Evolutionary conservation across 2,329 filamentous ascomycete species (phyloP).

Genomic region (Claviceps cyperi): DNA sequence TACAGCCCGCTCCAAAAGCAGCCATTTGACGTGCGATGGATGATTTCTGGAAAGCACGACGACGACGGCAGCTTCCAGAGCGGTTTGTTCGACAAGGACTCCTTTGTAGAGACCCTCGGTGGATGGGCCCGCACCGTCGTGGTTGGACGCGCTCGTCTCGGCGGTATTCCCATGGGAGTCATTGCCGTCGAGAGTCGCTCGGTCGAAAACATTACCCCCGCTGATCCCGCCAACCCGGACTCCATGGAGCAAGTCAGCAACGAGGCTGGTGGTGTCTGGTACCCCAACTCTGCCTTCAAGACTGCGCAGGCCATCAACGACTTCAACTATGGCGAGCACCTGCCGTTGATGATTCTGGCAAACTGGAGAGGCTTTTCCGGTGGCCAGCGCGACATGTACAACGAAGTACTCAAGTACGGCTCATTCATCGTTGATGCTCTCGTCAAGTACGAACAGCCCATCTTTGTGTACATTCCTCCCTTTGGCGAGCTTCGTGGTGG

Average conservation of each 20-base stretch:
- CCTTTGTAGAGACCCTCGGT: slow-evolving; percentile 90
- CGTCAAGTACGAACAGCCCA: slow-evolving; percentile 95
- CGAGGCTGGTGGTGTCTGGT: slow-evolving; percentile 98
- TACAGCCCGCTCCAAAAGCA: slow-evolving; percentile 74
- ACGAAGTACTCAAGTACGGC: slow-evolving; percentile 98
- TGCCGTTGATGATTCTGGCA: slow-evolving; percentile 96
- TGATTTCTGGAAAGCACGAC: slow-evolving; percentile 77
- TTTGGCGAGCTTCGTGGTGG: slow-evolving; percentile 94
- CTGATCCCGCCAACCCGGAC: slow-evolving; percentile 94
- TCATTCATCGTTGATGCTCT: slow-evolving; percentile 98
- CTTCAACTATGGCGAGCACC: slow-evolving; percentile 97
- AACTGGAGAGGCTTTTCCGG: slow-evolving; percentile 99
- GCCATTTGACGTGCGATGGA: slow-evolving; percentile 82
- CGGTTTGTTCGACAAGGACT: slow-evolving; percentile 92
- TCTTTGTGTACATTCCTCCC: slow-evolving; percentile 98
- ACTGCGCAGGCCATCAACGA: slow-evolving; percentile 96
- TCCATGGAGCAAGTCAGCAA: slow-evolving; percentile 91
- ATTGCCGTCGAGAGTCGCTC: slow-evolving; percentile 93
- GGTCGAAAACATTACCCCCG: slow-evolving; percentile 91
- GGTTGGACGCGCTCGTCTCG: slow-evolving; percentile 86
- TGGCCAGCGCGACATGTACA: slow-evolving; percentile 99
- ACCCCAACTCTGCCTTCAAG: slow-evolving; percentile 99
- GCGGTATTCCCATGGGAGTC: slow-evolving; percentile 95
- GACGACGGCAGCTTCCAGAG: slow-evolving; percentile 57
- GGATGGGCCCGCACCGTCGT: slow-evolving; percentile 97